These are phyloP conservation scores for Ophiostoma novo-ulmi DNA, from an alignment of 2,329 filamentous ascomycete species.

Conservation along the genomic window DNA sequence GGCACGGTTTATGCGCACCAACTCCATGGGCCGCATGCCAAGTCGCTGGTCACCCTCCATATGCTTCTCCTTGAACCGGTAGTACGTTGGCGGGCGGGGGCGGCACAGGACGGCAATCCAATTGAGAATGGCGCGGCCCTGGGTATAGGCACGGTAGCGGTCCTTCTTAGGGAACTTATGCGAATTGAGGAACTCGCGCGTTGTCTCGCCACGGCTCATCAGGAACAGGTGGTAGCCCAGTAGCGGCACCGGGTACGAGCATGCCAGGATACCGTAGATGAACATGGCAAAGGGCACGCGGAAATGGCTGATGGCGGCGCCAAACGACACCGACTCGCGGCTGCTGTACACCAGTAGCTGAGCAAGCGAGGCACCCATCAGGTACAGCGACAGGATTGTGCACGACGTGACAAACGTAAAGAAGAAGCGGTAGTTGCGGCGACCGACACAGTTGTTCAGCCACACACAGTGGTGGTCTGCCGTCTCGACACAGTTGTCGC, in stretches of 20 bases:
- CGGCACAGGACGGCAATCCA: conserved; percentile 75
- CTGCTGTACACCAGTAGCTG: conserved; percentile 71
- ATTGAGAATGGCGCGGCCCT: conserved; percentile 69
- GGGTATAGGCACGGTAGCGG: conserved; percentile 83
- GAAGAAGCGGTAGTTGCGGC: conserved; percentile 97
- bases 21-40: conserved; percentile 45
- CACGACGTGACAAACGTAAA: conserved; percentile 81
- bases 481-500: conserved; percentile 95
- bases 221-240: conserved; percentile 88
- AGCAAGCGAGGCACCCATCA: conserved; percentile 71
- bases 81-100: conserved; percentile 80
- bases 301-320: conserved; percentile 61
- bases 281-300: conserved; percentile 83
- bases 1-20: neutral
- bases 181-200: conserved; percentile 89
- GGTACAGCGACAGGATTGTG: conserved; percentile 70
- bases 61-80: conserved; percentile 76
- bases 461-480: conserved; percentile 98
- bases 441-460: conserved; percentile 97
- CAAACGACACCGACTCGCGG: conserved; percentile 61
- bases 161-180: conserved; percentile 93
- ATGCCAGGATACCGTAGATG: conserved; percentile 70
- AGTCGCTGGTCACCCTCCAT: conserved; percentile 80
- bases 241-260: conserved; percentile 76
- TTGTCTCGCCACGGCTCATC: conserved; percentile 87